These are phyloP conservation scores for Myriangium duriaei DNA, from an alignment of 2,329 filamentous ascomycete genomes.

Conservation along the genomic window DNA sequence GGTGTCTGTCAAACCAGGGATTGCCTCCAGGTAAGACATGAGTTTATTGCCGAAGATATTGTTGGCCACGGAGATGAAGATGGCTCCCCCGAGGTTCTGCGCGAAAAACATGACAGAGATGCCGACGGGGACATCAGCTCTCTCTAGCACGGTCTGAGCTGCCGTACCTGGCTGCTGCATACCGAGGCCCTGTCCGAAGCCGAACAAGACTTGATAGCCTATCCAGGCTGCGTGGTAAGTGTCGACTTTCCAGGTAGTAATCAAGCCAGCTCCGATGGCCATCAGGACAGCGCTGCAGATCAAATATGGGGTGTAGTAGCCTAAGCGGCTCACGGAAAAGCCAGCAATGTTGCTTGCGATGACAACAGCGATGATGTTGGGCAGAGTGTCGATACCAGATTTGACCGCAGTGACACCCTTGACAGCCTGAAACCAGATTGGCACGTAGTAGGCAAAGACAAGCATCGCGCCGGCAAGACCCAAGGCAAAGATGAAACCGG, in stretches of 20 bases:
- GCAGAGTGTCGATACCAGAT: slow-evolving; percentile 32
- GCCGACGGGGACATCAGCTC: slow-evolving; percentile 33
- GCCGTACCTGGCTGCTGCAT: slow-evolving; percentile 37
- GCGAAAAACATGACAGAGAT: slow-evolving; percentile 38
- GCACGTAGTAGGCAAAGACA: slow-evolving; percentile 13
- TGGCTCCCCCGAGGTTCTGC: slow-evolving; percentile 36
- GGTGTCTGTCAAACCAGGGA: slow-evolving; percentile 25
- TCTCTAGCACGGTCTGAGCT: slow-evolving; percentile 33
- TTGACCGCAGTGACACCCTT: slow-evolving; percentile 29
- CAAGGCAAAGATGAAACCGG: slow-evolving; percentile 14
- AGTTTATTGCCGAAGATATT: slow-evolving; percentile 40
- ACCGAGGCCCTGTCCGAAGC: slow-evolving; percentile 18
- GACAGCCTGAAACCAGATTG: slow-evolving; percentile 33
- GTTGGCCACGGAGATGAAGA: slow-evolving; percentile 38
- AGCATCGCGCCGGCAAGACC: slow-evolving; percentile 3
- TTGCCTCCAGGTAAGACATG: slow-evolving; percentile 26
- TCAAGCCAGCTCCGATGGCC: slow-evolving; percentile 12
- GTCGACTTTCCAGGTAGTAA: slow-evolving; percentile 15
- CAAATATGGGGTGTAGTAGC: slow-evolving; percentile 33
- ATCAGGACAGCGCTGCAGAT: slow-evolving; percentile 18
- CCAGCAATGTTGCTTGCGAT: slow-evolving; percentile 24
- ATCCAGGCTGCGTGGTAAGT: slow-evolving; percentile 18
- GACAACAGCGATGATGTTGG: slow-evolving; percentile 28
- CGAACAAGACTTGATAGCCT: slow-evolving; percentile 22
- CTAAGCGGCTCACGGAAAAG: slow-evolving; percentile 22